Evolutionary conservation across 768 basidiomycete genomes (phyloP).

Genomic region (Boletus vermiculosoides): DNA sequence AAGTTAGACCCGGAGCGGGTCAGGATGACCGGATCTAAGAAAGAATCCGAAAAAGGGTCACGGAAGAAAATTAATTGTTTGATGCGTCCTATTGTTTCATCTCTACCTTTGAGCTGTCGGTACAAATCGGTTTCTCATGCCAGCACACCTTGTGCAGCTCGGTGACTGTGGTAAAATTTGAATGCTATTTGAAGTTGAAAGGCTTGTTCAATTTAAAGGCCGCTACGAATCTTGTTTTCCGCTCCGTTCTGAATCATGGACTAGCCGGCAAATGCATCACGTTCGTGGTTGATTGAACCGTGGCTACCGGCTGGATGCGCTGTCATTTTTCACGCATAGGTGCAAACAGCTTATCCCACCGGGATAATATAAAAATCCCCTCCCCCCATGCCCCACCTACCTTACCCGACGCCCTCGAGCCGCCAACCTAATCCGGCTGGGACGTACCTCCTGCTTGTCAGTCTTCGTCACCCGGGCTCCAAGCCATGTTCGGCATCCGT

Average conservation of each 20-base stretch:
- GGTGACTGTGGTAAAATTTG: neutral
- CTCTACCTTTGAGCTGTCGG: conserved; percentile 16
- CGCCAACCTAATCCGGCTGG: conserved; percentile 6
- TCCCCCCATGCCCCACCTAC: conserved; percentile 13
- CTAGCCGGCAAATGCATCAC: conserved; percentile 5
- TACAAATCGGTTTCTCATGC: conserved; percentile 18
- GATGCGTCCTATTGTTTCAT: conserved; percentile 16
- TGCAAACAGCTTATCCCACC: conserved; percentile 20
- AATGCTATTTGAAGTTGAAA: conserved; percentile 1
- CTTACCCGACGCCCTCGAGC: conserved; percentile 13
- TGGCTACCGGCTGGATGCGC: conserved; percentile 22
- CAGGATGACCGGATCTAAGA: conserved; percentile 11
- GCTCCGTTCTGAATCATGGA: conserved; percentile 13
- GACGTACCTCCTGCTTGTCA: neutral
- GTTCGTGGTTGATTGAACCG: conserved; percentile 14
- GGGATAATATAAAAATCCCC: conserved; percentile 30
- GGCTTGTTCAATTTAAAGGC: conserved; percentile 9
- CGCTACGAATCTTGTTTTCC: conserved; percentile 17
- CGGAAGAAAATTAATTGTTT: conserved; percentile 2
- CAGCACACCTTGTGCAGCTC: conserved; percentile 7
- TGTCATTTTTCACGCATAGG: conserved; percentile 18
- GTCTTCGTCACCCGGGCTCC: neutral
- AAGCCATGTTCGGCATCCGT: conserved; percentile 12
- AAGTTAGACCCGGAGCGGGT: conserved; percentile 12
- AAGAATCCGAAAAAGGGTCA: conserved; percentile 13